These are phyloP conservation scores for Hirsutella thompsonii DNA, from an alignment of 2,329 filamentous ascomycete species.

Conservation along the genomic window DNA sequence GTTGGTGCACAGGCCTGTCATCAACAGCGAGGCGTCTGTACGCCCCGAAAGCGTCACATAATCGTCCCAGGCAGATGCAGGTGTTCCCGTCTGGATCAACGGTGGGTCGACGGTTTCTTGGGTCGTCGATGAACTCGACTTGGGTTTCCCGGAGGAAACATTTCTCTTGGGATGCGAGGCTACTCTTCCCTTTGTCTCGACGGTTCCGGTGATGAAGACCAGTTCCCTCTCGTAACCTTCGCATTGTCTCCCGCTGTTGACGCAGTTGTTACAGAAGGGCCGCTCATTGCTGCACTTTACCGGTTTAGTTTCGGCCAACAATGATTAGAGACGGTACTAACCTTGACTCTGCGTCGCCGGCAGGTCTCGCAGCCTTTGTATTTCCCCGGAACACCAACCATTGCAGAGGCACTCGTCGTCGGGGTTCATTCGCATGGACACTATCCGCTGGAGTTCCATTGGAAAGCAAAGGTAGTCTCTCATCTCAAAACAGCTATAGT, in stretches of 20 bases:
- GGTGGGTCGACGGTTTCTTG: slow-evolving; percentile 8
- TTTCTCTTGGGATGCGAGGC: slow-evolving; percentile 39
- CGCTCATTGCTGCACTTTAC: slow-evolving; percentile 47
- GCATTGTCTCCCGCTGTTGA: slow-evolving; percentile 41
- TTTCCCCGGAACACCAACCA: slow-evolving; percentile 51
- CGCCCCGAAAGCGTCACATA: slow-evolving; percentile 26
- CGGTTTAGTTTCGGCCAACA: slow-evolving; percentile 1
- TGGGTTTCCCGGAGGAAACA: slow-evolving; percentile 20
- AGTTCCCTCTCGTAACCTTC: slow-evolving; percentile 49
- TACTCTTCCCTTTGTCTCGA: slow-evolving; percentile 38
- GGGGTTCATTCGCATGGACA: neutral
- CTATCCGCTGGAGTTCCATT: neutral
- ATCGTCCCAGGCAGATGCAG: slow-evolving; percentile 38
- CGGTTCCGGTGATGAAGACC: slow-evolving; percentile 51
- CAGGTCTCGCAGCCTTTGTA: slow-evolving; percentile 54
- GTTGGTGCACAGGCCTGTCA: slow-evolving; percentile 32
- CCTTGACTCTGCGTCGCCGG: slow-evolving; percentile 44
- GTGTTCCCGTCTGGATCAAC: slow-evolving; percentile 24
- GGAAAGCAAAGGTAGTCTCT: too few species aligned
- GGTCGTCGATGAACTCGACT: slow-evolving; percentile 10
- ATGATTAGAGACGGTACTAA: slow-evolving; percentile 16
- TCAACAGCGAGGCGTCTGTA: slow-evolving; percentile 23
- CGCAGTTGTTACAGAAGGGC: slow-evolving; percentile 48
- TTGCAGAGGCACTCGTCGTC: slow-evolving; percentile 11
- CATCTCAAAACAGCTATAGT: too few species aligned